A percentile compares a stretch with the other conserved stretches of the same genome.
phyloP scores from a whole-genome alignment of 2,329 filamentous ascomycete genomes.

The Curvularia lunata region DNA sequence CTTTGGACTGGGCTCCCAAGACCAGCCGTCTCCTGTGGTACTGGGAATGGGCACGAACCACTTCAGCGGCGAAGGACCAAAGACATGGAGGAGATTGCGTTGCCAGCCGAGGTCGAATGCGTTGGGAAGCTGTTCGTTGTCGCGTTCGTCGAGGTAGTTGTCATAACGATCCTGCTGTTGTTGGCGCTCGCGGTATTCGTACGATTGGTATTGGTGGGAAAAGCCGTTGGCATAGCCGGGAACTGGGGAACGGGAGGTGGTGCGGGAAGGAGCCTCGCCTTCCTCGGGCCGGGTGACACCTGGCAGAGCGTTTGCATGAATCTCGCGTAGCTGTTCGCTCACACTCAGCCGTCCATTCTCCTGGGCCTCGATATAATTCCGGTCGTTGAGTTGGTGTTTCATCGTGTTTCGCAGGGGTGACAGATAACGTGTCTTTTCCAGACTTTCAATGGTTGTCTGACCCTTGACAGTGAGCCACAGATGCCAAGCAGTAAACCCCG shows the following conservation, averaged over 20 bases:
- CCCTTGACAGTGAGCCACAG: conserved; percentile 78
- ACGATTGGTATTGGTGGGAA: conserved; percentile 49
- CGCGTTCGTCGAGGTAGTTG: conserved; percentile 86
- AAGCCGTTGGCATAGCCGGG: conserved; percentile 44
- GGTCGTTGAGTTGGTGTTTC: conserved; percentile 64
- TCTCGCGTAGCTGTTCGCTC: conserved; percentile 77
- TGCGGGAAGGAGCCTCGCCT: conserved; percentile 67
- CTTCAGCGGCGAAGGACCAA: conserved; percentile 73
- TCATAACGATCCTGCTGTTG: conserved; percentile 73
- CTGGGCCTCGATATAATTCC: conserved; percentile 54
- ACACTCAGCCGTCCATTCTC: conserved; percentile 49
- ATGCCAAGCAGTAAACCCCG: conserved; percentile 92
- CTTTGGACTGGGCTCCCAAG: conserved; percentile 82
- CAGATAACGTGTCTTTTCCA: conserved; percentile 95
- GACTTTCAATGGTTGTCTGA: conserved; percentile 92
- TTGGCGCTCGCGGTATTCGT: conserved; percentile 65
- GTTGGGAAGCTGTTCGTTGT: conserved; percentile 85
- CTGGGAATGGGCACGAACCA: conserved; percentile 85
- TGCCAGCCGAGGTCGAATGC: conserved; percentile 90
- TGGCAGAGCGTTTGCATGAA: conserved; percentile 80
- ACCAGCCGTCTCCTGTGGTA: conserved; percentile 91
- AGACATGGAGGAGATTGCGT: conserved; percentile 79
- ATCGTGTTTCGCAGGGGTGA: conserved; percentile 76
- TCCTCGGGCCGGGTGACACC: conserved; percentile 82
- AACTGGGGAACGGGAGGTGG: conserved; percentile 47